Base-by-base conservation (phyloP, 148 eudicot genomes). In the Amaranthus cruentus region DNA sequence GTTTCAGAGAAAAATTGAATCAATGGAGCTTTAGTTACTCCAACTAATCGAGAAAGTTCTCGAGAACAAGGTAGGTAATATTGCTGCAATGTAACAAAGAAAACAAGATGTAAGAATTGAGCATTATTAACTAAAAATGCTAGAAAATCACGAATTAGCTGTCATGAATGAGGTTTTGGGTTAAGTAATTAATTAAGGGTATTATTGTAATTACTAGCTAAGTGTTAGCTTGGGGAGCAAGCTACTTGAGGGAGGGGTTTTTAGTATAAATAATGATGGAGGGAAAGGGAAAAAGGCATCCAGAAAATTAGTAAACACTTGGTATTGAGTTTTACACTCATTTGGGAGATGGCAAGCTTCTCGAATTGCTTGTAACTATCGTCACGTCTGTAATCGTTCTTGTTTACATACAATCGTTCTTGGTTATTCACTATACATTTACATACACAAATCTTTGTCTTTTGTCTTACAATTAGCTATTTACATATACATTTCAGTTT, bases 1-100 rank as follows among this genome's bases (percentile, higher is more conserved):
- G 94, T 89, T 79, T 89, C 94, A 7, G 94, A 71, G 70, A 87
- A 89, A 66, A 85, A 91, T 47, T 89, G 91, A 69, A 89, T 86
- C 6, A 89, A 87, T 52, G 94, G 94, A 68, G 94, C 91, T 84
- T 87, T 84, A 62, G 87, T 81, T 21, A 87, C 84, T 58, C 94
- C 94, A 65, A 73, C 75, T 74, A 89, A 61, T 56, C 94, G 81
- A 14, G 85, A 71, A 43, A 89, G 84, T 77, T 89, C 94, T 53
- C 94, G 73, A 65, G 94, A 89, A 15, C 89, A 74, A 13, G 86
- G 81, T 78, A 87, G 55, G 71, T 89, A 89, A 77, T 84, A 81
- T 79, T 77, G 86, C 94, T 89, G 85, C 55, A 69, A 18, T n/a
- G 49, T 50, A 57, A 69, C 47, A 15, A 52, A 18, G 49, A 73